phyloP scores from a whole-genome alignment of 2,329 filamentous ascomycete genomes.

The Sarocladium kiliense region DNA sequence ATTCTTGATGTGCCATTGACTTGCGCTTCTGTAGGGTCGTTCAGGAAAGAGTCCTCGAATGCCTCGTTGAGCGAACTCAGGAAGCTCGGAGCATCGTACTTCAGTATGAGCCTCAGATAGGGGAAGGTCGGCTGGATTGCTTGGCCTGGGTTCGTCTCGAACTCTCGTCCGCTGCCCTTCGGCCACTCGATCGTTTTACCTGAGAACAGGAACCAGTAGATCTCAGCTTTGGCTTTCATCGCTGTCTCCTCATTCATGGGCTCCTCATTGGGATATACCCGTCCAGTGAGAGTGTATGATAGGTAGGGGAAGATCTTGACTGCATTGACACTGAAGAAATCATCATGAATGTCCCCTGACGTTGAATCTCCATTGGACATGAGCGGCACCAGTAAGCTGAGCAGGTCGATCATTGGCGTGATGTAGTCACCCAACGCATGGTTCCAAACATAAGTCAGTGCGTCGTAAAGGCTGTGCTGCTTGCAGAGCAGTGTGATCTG shows the following conservation, averaged over 20 bases:
- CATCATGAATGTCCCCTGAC: slow-evolving; percentile 51
- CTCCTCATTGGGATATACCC: slow-evolving; percentile 85
- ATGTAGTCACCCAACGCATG: slow-evolving; percentile 84
- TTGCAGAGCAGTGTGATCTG: slow-evolving; percentile 89
- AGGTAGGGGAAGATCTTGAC: slow-evolving; percentile 93
- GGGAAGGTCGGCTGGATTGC: slow-evolving; percentile 71
- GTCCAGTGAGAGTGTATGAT: slow-evolving; percentile 83
- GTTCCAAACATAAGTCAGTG: slow-evolving; percentile 95
- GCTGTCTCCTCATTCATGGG: slow-evolving; percentile 68
- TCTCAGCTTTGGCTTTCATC: slow-evolving; percentile 71
- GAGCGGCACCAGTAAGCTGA: slow-evolving; percentile 61
- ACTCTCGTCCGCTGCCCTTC: slow-evolving; percentile 52
- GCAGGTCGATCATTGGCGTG: slow-evolving; percentile 79
- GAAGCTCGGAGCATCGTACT: slow-evolving; percentile 87
- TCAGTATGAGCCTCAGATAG: slow-evolving; percentile 76
- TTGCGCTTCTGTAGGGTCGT: slow-evolving; percentile 65
- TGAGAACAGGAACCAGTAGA: slow-evolving; percentile 93
- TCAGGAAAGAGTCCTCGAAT: slow-evolving; percentile 91
- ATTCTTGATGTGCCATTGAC: slow-evolving; percentile 45
- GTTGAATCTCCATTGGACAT: slow-evolving; percentile 50
- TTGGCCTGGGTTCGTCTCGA: slow-evolving; percentile 53
- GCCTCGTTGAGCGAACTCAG: slow-evolving; percentile 95
- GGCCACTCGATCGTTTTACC: slow-evolving; percentile 75
- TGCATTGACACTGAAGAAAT: slow-evolving; percentile 63
- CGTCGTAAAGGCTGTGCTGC: slow-evolving; percentile 87